A percentile compares a stretch with the other conserved stretches of the same genome.
Conservation (phyloP, 208 protist genomes). For the Endotrypanum monterogeii region DNA sequence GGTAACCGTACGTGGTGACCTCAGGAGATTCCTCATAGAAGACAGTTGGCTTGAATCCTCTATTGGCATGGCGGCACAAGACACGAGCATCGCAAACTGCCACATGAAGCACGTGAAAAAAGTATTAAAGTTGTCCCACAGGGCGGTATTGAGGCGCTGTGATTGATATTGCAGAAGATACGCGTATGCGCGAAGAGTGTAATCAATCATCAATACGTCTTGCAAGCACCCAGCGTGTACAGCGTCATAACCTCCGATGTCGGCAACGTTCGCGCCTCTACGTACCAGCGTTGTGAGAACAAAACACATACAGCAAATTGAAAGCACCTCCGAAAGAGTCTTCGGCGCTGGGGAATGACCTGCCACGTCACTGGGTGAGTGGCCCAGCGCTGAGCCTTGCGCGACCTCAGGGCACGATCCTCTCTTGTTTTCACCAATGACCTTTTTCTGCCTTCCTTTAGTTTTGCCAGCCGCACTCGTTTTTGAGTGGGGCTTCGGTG, state of each 20-base stretch:
- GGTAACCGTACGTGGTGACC: background rate
- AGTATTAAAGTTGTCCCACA: slow-evolving; percentile 14
- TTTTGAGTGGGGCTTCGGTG: too few species aligned
- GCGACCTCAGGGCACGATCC: background rate
- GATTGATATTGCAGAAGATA: slow-evolving; percentile 28
- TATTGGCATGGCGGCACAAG: background rate
- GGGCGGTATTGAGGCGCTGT: slow-evolving; percentile 19
- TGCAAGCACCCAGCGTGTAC: background rate
- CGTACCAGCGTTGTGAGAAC: background rate
- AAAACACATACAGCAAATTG: slow-evolving; percentile 1
- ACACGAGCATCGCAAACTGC: background rate
- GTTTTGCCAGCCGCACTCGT: background rate
- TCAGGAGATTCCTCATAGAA: background rate
- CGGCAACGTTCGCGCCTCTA: background rate
- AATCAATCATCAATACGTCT: background rate
- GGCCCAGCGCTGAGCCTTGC: background rate
- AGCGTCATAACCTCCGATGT: background rate
- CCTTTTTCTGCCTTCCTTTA: slow-evolving; percentile 11
- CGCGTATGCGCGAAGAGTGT: slow-evolving; percentile 3
- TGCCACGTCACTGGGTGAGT: background rate
- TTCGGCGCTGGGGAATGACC: background rate
- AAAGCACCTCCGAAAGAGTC: slow-evolving; percentile 8
- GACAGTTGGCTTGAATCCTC: background rate
- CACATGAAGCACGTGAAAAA: slow-evolving; percentile 10
- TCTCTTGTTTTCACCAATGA: background rate